phyloP scores from a whole-genome alignment of 768 basidiomycete species.

The Rhodotorula paludigena region DNA sequence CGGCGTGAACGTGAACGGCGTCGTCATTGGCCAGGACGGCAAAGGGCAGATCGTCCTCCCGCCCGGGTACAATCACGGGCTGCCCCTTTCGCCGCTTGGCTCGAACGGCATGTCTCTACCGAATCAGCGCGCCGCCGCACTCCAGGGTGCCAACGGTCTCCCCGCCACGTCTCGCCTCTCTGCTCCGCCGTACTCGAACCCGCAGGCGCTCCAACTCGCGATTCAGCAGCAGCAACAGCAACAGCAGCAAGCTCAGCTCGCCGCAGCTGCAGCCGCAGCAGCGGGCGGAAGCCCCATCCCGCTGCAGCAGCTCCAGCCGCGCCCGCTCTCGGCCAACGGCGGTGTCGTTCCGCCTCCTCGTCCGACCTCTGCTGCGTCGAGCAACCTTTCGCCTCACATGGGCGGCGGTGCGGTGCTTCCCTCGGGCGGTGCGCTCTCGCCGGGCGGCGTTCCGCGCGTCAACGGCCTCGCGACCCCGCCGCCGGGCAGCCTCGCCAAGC shows the following conservation, averaged over 20 bases:
- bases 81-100: conserved; percentile 2
- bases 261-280: conserved; percentile 3
- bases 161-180: conserved; percentile 32
- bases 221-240: conserved; percentile 24
- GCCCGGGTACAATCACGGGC: neutral
- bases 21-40: neutral
- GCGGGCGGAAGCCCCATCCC: conserved; percentile 1
- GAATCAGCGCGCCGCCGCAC: neutral
- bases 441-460: neutral
- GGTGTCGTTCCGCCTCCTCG: conserved; percentile 7
- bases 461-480: conserved; percentile 3
- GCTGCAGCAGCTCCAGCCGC: conserved; percentile 6
- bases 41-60: neutral
- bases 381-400: conserved; percentile 1
- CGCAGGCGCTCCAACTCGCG: conserved; percentile 20
- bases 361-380: conserved; percentile 15
- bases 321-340: conserved; percentile 8
- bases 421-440: neutral
- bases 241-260: conserved; percentile 7
- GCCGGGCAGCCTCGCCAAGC: neutral
- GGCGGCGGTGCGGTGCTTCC: neutral
- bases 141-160: conserved; percentile 25
- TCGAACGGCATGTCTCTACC: conserved; percentile 22
- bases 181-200: conserved; percentile 24
- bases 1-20: neutral